Evolutionary conservation across 192 early-diverging fungal genomes (phyloP), one percentile per base, ranked within the genome.

Genomic region (Powellomyces hirtus): DNA sequence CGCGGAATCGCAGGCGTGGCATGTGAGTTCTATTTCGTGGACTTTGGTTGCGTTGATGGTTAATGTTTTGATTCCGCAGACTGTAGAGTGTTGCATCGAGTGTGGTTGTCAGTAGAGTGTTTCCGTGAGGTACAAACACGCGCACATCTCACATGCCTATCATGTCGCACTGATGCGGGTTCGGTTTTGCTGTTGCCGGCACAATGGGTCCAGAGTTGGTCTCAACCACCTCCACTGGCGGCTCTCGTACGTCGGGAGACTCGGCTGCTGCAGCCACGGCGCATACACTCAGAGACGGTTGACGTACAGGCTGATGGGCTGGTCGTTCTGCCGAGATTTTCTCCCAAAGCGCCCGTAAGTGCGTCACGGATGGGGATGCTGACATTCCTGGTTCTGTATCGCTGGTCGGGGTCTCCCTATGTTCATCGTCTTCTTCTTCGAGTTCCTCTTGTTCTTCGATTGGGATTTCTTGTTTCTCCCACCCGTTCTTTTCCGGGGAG

Each of bases 11-110:
- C 67, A 69, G 5, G n/a, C 56, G 30, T 46, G 59, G 20, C 67
- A 69, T 0, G 27, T 13, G 7, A 69, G 31, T 18, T 69, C 58
- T 26, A 69, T 69, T 46, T 69, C 67, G 29, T 69, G 67, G n/a
- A 69, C 59, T 35, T 61, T 59, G 4, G 58, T 31, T 14, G n/a
- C 42, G 27, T 67, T 56, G 37, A 67, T 35, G 6, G 53, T 67
- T 4, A 67, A 24, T 1, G 65, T 67, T 20, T 57, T 67, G 30
- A 67, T 44, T 8, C 63, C 63, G 50, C 63, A 65, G 0, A 65
- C 49, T 35, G 40, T 35, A n/a, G n/a, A n/a, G n/a, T n/a, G n/a
- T n/a, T n/a, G n/a, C n/a, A n/a, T n/a, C n/a, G n/a, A n/a, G n/a
- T n/a, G n/a, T n/a, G n/a, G n/a, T n/a, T n/a, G n/a, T n/a, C n/a